Evolutionary conservation across 352 stramenopile species (phyloP).

Genomic region (Hyaloperonospora arabidopsidis): DNA sequence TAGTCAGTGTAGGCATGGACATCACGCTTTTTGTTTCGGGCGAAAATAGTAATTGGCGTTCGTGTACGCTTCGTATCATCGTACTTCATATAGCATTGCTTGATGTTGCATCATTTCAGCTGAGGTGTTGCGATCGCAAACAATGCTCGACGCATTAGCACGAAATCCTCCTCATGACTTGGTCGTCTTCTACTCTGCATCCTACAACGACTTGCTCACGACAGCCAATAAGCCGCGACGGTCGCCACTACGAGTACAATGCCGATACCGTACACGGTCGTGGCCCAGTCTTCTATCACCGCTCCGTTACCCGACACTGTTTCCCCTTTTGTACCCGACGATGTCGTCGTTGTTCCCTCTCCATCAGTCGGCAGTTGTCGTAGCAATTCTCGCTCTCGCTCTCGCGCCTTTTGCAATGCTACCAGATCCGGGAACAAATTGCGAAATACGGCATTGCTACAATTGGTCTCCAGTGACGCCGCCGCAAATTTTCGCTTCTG

Average conservation of each 20-base stretch:
- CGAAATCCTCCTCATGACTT: constrained; percentile 12
- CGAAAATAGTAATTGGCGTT: too few species aligned
- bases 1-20: too few species aligned
- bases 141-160: constrained; percentile 15
- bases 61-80: too few species aligned
- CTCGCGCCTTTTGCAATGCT: constrained; percentile 51
- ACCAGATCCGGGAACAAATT: constrained; percentile 88
- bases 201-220: constrained; percentile 22
- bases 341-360: constrained; percentile 5
- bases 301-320: constrained; percentile 11
- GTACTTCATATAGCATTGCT: too few species aligned
- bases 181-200: constrained; percentile 3
- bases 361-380: constrained; percentile 21
- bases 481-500: constrained; percentile 80
- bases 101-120: too few species aligned
- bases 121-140: too few species aligned
- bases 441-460: constrained; percentile 66
- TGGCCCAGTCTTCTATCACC: constrained; percentile 38
- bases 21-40: too few species aligned
- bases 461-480: constrained; percentile 78
- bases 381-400: constrained; percentile 39
- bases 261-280: constrained; percentile 32
- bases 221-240: constrained; percentile 42
- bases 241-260: constrained; percentile 34
- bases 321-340: constrained; percentile 17